Percentiles rank a stretch among this genome's conserved stretches.
phyloP scores from a whole-genome alignment of 2,329 filamentous ascomycete genomes.

The Penicillium freii region DNA sequence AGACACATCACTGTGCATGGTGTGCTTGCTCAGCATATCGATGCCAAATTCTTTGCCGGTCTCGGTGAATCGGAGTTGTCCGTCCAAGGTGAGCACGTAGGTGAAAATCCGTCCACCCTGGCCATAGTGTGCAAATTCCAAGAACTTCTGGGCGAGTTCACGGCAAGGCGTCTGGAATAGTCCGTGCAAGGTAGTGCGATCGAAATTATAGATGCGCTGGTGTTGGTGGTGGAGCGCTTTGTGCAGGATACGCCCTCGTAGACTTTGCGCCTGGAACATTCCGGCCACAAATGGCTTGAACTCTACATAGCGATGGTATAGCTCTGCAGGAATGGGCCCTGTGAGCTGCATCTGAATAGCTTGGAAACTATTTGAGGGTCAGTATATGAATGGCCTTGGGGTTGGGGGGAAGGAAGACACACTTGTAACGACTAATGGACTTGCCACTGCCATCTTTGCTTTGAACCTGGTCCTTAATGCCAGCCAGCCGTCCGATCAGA shows the following conservation, averaged over 20 bases:
- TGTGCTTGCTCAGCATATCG: slow-evolving; percentile 90
- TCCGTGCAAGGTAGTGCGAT: slow-evolving; percentile 71
- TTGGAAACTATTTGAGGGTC: slow-evolving; percentile 66
- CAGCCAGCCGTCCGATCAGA: slow-evolving; percentile 77
- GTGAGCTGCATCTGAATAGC: slow-evolving; percentile 85
- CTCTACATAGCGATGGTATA: slow-evolving; percentile 92
- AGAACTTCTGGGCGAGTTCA: slow-evolving; percentile 73
- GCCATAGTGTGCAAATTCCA: slow-evolving; percentile 83
- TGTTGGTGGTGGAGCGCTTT: slow-evolving; percentile 89
- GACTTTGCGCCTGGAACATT: slow-evolving; percentile 77
- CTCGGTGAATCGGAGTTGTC: slow-evolving; percentile 85
- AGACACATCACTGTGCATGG: slow-evolving; percentile 91
- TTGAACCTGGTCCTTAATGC: slow-evolving; percentile 65
- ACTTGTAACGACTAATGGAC: slow-evolving; percentile 73
- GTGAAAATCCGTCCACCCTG: slow-evolving; percentile 85
- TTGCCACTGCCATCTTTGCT: slow-evolving; percentile 52
- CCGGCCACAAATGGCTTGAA: slow-evolving; percentile 85
- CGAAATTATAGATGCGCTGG: slow-evolving; percentile 82
- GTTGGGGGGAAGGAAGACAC: slow-evolving; percentile 39
- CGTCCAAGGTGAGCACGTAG: slow-evolving; percentile 86
- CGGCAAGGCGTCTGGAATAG: slow-evolving; percentile 63
- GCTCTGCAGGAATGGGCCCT: slow-evolving; percentile 73
- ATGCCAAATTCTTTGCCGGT: slow-evolving; percentile 95
- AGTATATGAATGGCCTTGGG: slow-evolving; percentile 1
- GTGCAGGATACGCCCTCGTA: slow-evolving; percentile 77